Evolutionary conservation across 2,329 filamentous ascomycete genomes (phyloP).

Genomic region (Scytalidium sp.): DNA sequence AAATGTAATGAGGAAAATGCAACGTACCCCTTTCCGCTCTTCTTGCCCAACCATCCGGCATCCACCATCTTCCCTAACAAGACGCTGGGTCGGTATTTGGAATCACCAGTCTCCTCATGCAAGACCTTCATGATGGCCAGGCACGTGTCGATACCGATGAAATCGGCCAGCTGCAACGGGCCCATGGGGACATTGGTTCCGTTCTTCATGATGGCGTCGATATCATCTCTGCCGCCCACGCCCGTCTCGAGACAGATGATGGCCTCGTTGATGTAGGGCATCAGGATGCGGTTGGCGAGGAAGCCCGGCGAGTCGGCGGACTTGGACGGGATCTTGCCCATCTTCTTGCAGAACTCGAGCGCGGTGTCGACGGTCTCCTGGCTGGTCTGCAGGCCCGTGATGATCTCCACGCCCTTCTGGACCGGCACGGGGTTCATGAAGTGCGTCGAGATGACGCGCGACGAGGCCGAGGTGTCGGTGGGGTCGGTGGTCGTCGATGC

Average conservation of each 20-base stretch:
- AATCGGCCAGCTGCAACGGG: constrained; percentile 88
- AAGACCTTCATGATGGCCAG: constrained; percentile 96
- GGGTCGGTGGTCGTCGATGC: constrained; percentile 78
- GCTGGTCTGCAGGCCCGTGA: constrained; percentile 89
- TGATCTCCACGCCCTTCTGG: constrained; percentile 97
- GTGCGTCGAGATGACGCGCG: constrained; percentile 90
- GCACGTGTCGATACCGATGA: constrained; percentile 96
- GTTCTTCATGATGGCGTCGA: constrained; percentile 99
- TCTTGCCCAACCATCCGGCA: constrained; percentile 97
- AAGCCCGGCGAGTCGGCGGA: constrained; percentile 92
- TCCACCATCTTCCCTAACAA: constrained; percentile 93
- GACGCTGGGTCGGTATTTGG: constrained; percentile 89
- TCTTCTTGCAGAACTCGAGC: constrained; percentile 79
- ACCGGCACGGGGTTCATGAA: constrained; percentile 99
- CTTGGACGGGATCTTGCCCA: constrained; percentile 89
- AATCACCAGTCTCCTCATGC: constrained; percentile 87
- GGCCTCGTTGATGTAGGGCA: constrained; percentile 99
- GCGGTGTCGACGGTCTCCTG: constrained; percentile 77
- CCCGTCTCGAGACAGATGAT: constrained; percentile 94
- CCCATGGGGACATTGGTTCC: constrained; percentile 99
- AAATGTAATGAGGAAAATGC: neutral
- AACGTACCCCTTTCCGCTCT: constrained; percentile 76
- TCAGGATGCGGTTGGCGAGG: constrained; percentile 92
- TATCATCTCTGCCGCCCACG: constrained; percentile 83
- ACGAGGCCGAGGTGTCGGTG: constrained; percentile 75